Evolutionary conservation across 2,329 filamentous ascomycete genomes (phyloP).

Genomic region (Aspergillus bombycis): DNA sequence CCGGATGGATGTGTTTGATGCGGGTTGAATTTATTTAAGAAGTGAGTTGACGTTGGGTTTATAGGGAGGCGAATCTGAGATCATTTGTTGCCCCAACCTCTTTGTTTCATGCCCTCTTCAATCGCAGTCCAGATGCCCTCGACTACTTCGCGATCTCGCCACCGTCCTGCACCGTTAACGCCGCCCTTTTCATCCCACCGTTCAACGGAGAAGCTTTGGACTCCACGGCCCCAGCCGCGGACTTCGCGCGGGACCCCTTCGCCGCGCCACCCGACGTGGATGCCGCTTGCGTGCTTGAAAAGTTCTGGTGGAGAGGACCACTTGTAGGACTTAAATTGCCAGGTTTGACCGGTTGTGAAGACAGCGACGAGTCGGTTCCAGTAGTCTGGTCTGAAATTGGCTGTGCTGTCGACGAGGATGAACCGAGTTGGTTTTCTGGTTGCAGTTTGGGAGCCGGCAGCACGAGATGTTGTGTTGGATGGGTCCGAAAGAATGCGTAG

Average conservation of each 20-base stretch:
- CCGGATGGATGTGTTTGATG: not conserved
- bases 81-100: constrained; percentile 67
- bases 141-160: constrained; percentile 89
- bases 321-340: constrained; percentile 99
- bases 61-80: not conserved
- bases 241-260: constrained; percentile 79
- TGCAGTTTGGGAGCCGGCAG: constrained; percentile 59
- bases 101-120: constrained; percentile 82
- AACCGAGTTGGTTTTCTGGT: constrained; percentile 75
- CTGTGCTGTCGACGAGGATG: constrained; percentile 89
- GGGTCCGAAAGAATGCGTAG: constrained; percentile 60
- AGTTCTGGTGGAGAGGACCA: constrained; percentile 88
- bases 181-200: constrained; percentile 67
- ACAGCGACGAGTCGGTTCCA: constrained; percentile 95
- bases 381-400: constrained; percentile 97
- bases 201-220: constrained; percentile 79
- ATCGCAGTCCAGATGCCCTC: constrained; percentile 90
- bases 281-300: constrained; percentile 82
- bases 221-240: constrained; percentile 81
- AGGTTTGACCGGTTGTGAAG: constrained; percentile 95
- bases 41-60: not conserved
- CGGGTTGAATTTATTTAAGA: not conserved
- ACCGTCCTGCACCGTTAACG: constrained; percentile 52
- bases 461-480: constrained; percentile 29
- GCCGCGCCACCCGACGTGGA: constrained; percentile 90